Evolutionary conservation across 1,139 yeast species (phyloP).

Genomic region (Wickerhamiella infanticola): DNA sequence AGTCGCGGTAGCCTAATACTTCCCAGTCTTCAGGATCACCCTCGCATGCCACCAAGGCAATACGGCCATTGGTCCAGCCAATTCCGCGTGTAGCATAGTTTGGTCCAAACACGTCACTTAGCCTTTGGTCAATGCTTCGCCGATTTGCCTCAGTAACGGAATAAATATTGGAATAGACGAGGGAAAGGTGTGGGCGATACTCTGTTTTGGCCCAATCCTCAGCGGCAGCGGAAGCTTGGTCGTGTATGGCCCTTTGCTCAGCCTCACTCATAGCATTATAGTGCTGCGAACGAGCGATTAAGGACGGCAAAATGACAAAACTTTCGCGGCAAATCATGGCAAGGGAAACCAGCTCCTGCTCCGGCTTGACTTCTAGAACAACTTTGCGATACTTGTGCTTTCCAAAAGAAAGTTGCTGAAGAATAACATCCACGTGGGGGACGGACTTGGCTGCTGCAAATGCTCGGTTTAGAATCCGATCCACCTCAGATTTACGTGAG

Average conservation of each 20-base stretch:
- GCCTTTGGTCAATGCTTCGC: slow-evolving; percentile 51
- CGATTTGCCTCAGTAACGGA: slow-evolving; percentile 59
- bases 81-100: slow-evolving; percentile 27
- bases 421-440: slow-evolving; percentile 20
- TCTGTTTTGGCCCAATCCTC: slow-evolving; percentile 41
- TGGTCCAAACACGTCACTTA: slow-evolving; percentile 50
- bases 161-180: slow-evolving; percentile 50
- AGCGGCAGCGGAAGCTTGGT: slow-evolving; percentile 22
- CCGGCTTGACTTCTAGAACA: slow-evolving; percentile 39
- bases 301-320: slow-evolving; percentile 29
- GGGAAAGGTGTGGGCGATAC: slow-evolving; percentile 59
- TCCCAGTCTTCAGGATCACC: slow-evolving; percentile 66
- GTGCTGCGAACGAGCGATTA: neutral
- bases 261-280: slow-evolving; percentile 17
- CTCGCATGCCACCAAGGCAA: slow-evolving; percentile 56
- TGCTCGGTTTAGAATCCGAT: slow-evolving; percentile 46
- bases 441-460: slow-evolving; percentile 40
- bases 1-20: slow-evolving; percentile 33
- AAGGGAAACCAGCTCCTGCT: slow-evolving; percentile 46
- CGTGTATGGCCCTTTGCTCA: slow-evolving; percentile 15
- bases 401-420: slow-evolving; percentile 24
- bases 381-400: slow-evolving; percentile 44
- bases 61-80: slow-evolving; percentile 53
- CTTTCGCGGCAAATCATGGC: slow-evolving; percentile 58
- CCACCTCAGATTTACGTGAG: slow-evolving; percentile 33